Base-by-base conservation (phyloP, 352 stramenopile genomes). In the Pythium insidiosum region DNA sequence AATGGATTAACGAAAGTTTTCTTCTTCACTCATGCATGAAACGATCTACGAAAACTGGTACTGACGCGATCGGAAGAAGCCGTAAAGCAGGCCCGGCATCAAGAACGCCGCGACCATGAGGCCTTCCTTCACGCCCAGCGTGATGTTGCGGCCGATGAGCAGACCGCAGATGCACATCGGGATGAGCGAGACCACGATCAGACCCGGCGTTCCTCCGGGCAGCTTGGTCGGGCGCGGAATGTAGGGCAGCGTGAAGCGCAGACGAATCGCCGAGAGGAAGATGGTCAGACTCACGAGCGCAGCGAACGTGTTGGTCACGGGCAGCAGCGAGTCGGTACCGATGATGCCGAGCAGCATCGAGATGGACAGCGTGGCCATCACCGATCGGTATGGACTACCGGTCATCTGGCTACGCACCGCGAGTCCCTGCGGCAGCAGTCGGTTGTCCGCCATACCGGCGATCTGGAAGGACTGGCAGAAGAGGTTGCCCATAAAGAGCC, bases 241-340 rank as follows among this genome's bases (percentile, higher is more conserved):
- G 56, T 77, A 79, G 23, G 66, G 68, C 38, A 77, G 50, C 26
- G 55, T 66, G 11, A 80, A 59, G 13, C 91, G 78, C 0, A 97
- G 76, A 25, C 91, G 81, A 39, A 97, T 61, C 54, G 91, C 94
- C 6, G 88, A 77, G 10, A 72, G 44, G 45, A 97, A 87, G 47
- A 97, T 90, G 38, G 97, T 66, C 4, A 97, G 36, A 45, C 95
- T 67, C 6, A 84, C 62, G 13, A 86, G 51, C 4, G 83, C 68
- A 40, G 92, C 95, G 30, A 95, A 85, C 7, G 91, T 77, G 59
- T 97, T 97, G 21, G 92, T 59, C 59, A 96, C 73, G 13, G 84
- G 74, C 10, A 95, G 41, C 22, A 88, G 70, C 18, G 73, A 51
- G 36, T 89, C 54, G 40, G 88, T 86, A 35, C 73, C 50, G 16